Conservation (phyloP, 2,329 filamentous ascomycete genomes). For the Arthrinium phaeospermum region DNA sequence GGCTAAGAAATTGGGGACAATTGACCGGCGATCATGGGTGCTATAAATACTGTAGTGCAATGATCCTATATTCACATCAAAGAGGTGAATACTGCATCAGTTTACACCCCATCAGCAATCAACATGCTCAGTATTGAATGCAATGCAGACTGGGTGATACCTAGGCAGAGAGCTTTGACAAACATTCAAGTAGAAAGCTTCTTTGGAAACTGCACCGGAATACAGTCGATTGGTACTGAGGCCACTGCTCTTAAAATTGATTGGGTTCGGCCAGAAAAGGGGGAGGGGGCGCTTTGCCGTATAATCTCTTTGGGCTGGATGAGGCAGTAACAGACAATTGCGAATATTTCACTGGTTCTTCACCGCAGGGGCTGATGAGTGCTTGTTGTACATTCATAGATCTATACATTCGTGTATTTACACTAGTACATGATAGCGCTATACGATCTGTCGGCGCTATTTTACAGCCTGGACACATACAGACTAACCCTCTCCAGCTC, state of each 20-base stretch:
- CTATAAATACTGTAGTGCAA: neutral
- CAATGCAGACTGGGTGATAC: too few relatives aligned
- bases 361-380: neutral
- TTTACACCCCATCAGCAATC: neutral
- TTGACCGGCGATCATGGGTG: neutral
- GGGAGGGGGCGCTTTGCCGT: neutral
- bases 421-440: constrained; percentile 11
- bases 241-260: neutral
- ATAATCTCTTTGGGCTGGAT: neutral
- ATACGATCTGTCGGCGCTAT: neutral
- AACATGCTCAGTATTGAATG: neutral
- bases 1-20: neutral
- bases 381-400: constrained; percentile 3
- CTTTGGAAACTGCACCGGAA: too few relatives aligned
- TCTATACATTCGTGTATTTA: constrained; percentile 18
- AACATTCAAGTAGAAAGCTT: too few relatives aligned
- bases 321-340: neutral
- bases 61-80: neutral
- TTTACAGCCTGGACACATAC: constrained; percentile 29
- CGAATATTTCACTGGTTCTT: neutral
- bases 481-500: constrained; percentile 75
- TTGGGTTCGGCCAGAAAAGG: neutral
- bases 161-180: too few relatives aligned
- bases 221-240: too few relatives aligned
- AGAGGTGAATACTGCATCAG: neutral